A percentile compares a stretch with the other conserved stretches of the same genome.
These are phyloP conservation scores for Candida nanaspora DNA, from an alignment of 805 yeast species.

Conservation along the genomic window DNA sequence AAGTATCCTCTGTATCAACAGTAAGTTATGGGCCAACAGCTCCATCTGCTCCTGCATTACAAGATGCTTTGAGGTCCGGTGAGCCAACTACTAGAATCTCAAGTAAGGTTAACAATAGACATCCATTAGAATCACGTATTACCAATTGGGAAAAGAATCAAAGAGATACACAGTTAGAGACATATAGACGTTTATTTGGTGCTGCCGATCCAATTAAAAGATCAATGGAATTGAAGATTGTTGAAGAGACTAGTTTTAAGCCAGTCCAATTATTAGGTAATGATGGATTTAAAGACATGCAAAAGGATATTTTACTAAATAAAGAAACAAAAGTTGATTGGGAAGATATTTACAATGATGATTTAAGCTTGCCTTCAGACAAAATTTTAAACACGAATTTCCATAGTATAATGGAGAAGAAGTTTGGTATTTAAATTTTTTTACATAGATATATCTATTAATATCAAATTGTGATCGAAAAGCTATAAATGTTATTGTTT, in stretches of 20 bases:
- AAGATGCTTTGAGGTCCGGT: conserved; percentile 58
- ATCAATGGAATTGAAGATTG: conserved; percentile 78
- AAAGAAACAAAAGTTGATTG: conserved; percentile 77
- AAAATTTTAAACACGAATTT: conserved; percentile 39
- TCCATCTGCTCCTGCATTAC: conserved; percentile 61
- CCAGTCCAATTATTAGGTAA: conserved; percentile 59
- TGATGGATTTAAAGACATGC: conserved; percentile 42
- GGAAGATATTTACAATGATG: conserved; percentile 81
- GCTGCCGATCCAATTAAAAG: conserved; percentile 91
- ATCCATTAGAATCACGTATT: conserved; percentile 78
- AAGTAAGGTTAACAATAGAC: conserved; percentile 65
- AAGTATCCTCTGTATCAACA: conserved; percentile 41
- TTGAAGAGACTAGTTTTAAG: conserved; percentile 60
- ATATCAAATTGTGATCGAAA: no score
- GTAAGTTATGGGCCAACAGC: conserved; percentile 49
- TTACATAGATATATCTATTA: no score
- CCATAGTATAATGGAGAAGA: conserved; percentile 68
- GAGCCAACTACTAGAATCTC: conserved; percentile 57
- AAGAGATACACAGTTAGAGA: conserved; percentile 61
- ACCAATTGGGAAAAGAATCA: conserved; percentile 77
- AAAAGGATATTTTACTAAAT: conserved; percentile 67
- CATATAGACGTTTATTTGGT: conserved; percentile 78
- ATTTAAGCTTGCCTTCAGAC: conserved; percentile 30
- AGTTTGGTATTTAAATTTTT: conserved; percentile 38
- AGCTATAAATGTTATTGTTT: not conserved